phyloP scores from a whole-genome alignment of 2,329 filamentous ascomycete genomes.

The Xylariaceae sp. region DNA sequence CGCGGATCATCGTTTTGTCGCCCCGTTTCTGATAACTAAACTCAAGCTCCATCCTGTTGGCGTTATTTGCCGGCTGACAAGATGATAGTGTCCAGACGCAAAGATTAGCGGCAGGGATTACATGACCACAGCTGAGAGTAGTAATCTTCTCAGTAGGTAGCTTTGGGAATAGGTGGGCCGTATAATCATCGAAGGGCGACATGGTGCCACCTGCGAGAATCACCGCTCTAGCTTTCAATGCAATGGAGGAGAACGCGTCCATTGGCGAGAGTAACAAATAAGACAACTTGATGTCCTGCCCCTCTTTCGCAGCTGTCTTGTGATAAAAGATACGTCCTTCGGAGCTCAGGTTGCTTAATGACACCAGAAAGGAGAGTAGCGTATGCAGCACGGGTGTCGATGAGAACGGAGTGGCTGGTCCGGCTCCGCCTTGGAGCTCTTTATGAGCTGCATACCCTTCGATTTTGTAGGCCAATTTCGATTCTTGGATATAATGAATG shows the following conservation, averaged over 20 bases:
- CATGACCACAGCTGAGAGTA: conserved; percentile 89
- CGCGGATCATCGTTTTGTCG: conserved; percentile 63
- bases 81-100: conserved; percentile 67
- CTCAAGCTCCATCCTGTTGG: conserved; percentile 55
- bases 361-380: conserved; percentile 62
- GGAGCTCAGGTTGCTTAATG: conserved; percentile 79
- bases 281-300: conserved; percentile 58
- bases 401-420: conserved; percentile 34
- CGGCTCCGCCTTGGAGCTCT: conserved; percentile 39
- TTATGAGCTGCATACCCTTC: conserved; percentile 76
- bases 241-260: conserved; percentile 83
- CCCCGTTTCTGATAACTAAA: conserved; percentile 81
- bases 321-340: conserved; percentile 65
- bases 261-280: conserved; percentile 91
- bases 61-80: conserved; percentile 33
- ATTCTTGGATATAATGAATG: conserved; percentile 81
- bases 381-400: conserved; percentile 52
- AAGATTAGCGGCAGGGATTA: conserved; percentile 79
- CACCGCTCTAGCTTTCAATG: conserved; percentile 77
- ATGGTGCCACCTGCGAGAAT: conserved; percentile 94
- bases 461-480: conserved; percentile 89
- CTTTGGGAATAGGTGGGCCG: conserved; percentile 77
- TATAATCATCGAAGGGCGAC: conserved; percentile 94
- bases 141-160: conserved; percentile 59
- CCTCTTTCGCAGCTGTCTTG: conserved; percentile 36